Evolutionary conservation across 2,329 filamentous ascomycete species (phyloP), one percentile per base, ranked within the genome.

Genomic region (Diaporthe vexans): DNA sequence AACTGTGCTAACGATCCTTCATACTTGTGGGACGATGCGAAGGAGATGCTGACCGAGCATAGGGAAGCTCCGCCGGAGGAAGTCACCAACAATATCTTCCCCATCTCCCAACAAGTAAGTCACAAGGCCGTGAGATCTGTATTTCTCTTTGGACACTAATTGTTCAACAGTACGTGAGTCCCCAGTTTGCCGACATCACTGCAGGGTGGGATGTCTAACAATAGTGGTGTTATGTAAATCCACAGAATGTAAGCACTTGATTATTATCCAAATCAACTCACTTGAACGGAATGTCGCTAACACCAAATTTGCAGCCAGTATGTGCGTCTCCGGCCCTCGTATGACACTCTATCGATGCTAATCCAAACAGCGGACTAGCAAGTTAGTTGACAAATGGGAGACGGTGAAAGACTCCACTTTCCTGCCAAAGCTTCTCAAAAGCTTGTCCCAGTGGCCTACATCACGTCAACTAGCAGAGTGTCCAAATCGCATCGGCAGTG

Each of bases 331-430:
- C 10, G 13, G 1, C 26, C 10, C 4, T 54, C 46, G 1, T 54
- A 17, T 19, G 3, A 21, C n/a, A 24, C 7, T 10, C 19, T 5
- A 8, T 4, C 63, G 37, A 24, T 9, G 21, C 63, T 68, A 24
- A 68, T 17, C 37, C 63, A 40, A 54, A 2, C 63, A 54, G 63
- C 15, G 21, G 17, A 68, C 63, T 40, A 68, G 63, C 63, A 54
- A 35, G 6, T 26, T 37, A 10, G 63, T 52, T 19, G 63, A 68
- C 21, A 37, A 6, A 26, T 68, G 63, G 48, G 63, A 68, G 33
- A 54, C 35, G 1, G 46, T 68, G 21, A 68, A 13, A 4, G 63
- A 68, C 21, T 15, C 48, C 10, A n/a, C 29, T 37, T 26, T 68
- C 11, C 15, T 24, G 46, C 21, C 35, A 37, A 21, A 68, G 63